These are phyloP conservation scores for Dothidotthia symphoricarpi DNA, from an alignment of 2,329 filamentous ascomycete species.

Conservation along the genomic window DNA sequence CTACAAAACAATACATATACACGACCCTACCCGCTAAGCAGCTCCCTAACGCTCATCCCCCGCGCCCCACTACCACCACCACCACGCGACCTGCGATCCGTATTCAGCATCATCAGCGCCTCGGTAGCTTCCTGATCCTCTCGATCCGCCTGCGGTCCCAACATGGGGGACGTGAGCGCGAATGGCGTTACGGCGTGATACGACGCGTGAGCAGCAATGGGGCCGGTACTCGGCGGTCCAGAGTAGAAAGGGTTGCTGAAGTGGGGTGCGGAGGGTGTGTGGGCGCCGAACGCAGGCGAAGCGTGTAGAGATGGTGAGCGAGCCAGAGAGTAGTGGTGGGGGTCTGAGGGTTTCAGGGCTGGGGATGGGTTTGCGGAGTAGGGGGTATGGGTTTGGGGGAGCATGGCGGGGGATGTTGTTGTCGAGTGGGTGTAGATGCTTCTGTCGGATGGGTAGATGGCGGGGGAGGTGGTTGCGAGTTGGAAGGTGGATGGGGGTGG, in stretches of 20 bases:
- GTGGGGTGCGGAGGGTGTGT: slow-evolving; percentile 27
- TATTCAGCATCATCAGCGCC: slow-evolving; percentile 83
- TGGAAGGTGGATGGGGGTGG: slow-evolving; percentile 19
- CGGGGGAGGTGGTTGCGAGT: slow-evolving; percentile 34
- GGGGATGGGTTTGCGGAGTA: slow-evolving; percentile 47
- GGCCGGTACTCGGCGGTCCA: slow-evolving; percentile 25
- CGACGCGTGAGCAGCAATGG: slow-evolving; percentile 20
- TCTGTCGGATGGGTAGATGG: slow-evolving; percentile 40
- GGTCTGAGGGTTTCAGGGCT: slow-evolving; percentile 43
- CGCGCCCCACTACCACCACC: slow-evolving; percentile 25
- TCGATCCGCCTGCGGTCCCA: slow-evolving; percentile 39
- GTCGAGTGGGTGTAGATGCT: slow-evolving; percentile 36
- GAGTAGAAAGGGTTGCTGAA: slow-evolving; percentile 29
- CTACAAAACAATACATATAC: not conserved
- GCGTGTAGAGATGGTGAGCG: slow-evolving; percentile 39
- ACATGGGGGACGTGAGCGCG: slow-evolving; percentile 37
- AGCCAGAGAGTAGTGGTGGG: slow-evolving; percentile 48
- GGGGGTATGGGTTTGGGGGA: slow-evolving; percentile 46
- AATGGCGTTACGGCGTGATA: slow-evolving; percentile 29
- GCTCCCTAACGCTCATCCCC: slow-evolving; percentile 50
- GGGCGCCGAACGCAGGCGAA: slow-evolving; percentile 46
- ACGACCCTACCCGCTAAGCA: slow-evolving; percentile 39
- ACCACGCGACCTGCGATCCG: slow-evolving; percentile 61
- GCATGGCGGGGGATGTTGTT: slow-evolving; percentile 42
- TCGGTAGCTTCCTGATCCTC: slow-evolving; percentile 74